Percentiles rank a stretch among this genome's conserved stretches.
Conservation (phyloP, 23 red algal species). For the Gracilaria vermiculophylla region DNA sequence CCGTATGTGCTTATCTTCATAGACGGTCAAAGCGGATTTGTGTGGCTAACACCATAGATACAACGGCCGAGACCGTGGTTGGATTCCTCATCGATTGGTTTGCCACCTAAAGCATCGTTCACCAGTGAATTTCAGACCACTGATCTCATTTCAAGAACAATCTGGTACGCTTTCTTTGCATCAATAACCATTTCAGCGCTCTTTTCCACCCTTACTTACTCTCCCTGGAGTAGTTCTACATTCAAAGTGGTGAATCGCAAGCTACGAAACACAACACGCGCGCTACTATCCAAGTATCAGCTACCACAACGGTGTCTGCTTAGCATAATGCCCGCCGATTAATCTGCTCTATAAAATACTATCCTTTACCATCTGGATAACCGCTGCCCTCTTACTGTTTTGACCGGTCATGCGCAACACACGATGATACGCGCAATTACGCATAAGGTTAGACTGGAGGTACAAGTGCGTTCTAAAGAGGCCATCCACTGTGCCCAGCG, state of each 20-base stretch:
- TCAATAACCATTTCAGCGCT: too few relatives aligned
- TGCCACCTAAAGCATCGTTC: background rate
- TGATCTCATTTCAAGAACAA: background rate
- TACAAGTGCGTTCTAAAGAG: too few relatives aligned
- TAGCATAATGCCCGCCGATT: background rate
- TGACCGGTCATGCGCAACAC: background rate
- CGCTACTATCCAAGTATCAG: conserved; percentile 12
- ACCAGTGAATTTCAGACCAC: too few relatives aligned
- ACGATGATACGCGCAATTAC: background rate
- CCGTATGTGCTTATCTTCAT: conserved; percentile 21
- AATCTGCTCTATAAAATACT: background rate
- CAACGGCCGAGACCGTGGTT: background rate
- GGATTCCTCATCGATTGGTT: conserved; percentile 7
- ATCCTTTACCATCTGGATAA: background rate
- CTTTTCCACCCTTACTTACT: too few relatives aligned
- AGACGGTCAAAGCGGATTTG: background rate
- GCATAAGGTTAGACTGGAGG: too few relatives aligned
- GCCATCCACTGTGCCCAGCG: background rate
- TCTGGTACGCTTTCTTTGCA: too few relatives aligned
- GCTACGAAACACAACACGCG: background rate
- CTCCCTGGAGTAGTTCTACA: background rate
- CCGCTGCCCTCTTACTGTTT: background rate
- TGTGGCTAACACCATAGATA: background rate
- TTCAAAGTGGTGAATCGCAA: conserved; percentile 1
- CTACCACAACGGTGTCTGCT: background rate